Base-by-base conservation (phyloP, 2,329 filamentous ascomycete genomes). In the Fusarium subglutinans region DNA sequence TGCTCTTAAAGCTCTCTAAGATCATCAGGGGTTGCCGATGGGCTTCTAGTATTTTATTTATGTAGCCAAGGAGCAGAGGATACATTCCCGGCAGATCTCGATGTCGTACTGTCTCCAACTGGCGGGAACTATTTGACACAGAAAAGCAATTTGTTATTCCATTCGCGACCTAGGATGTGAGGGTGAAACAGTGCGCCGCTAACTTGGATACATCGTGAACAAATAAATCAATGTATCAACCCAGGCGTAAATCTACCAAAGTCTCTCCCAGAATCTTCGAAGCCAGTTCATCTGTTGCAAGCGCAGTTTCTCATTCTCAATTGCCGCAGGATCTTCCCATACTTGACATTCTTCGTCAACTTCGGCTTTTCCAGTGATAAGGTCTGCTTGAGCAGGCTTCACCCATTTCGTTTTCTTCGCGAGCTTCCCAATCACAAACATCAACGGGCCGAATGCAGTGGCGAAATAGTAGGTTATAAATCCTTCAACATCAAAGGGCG, bases 11-110 rank as follows among this genome's bases (percentile, higher is more conserved):
- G 8, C 11, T 13, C 11, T 22, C 4, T 1, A 14, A 14, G 3
- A 22, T 41, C 5, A 2, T 41, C 8, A 2, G 20, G 5, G 1
- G 12, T 14, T 41, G 2, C 20, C 20, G 12, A 1, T 1, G 3
- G 13, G 20, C 40, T 41, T 41, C 40, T 9, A 22, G 4, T 22
- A 14, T 22, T 22, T 14, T 22, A 14, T 22, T 22, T 14, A 14
- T 22, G 20, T 14, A 1, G 20, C 1, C 20, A 41, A 22, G 12
- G 20, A 9, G 4, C 8, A 13, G 40, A n/a, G 8, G 5, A 2
- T 41, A 14, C 20, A 14, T 22, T 8, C 12, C 12, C 13, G 2
- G 20, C 38, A 22, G 12, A 22, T 41, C 13, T 41, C 20, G 20
- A 41, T 1, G 2, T 20, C 38, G 20, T 41, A 41, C 12, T 41